Base-by-base conservation (phyloP, 2,329 filamentous ascomycete genomes). In the Apiospora phragmitis region DNA sequence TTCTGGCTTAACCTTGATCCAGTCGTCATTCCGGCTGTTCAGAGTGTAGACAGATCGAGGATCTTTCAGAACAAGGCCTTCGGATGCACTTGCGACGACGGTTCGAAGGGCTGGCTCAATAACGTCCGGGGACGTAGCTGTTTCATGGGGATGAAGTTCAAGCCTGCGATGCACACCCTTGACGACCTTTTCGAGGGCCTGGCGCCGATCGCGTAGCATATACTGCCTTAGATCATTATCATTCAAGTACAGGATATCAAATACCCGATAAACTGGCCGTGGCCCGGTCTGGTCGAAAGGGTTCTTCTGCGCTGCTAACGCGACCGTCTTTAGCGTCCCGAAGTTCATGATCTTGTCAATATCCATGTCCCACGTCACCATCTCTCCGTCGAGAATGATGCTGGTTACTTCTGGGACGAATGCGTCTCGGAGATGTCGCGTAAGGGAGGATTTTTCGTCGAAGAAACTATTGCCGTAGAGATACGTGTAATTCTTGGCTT, bases 1-100 rank as follows among this genome's bases (percentile, higher is more conserved):
- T 74, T 99, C 96, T 1, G 96, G 96, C 77, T 99, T 99, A 11
- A 99, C 95, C 80, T 99, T 99, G 83, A 98, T 92, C 96, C 96
- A 99, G 81, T 97, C 94, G 76, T 97, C 93, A 76, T 97, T 96
- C 66, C 96, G 92, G 75, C 94, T 93, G 77, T 97, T 97, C 12
- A 98, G 86, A 8, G 90, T 88, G 79, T 99, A 99, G 77, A 90
- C 88, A 0, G 95, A 97, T 6, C 92, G 88, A 9, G 96, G 96
- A 73, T 97, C 98, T 84, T 99, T 99, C 68, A 98, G 83, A 0
- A 99, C 94, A 0, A 98, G 85, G 1, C 96, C 96, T 80, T 98
- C 96, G 0, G 93, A 95, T 0, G 93, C 90, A 73, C 95, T 92
- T 2, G 93, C 94, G 11, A 99, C 91, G 2, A 98, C 93, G 72